Base-by-base conservation (phyloP, 805 yeast species). In the Nadsonia fulvescens region DNA sequence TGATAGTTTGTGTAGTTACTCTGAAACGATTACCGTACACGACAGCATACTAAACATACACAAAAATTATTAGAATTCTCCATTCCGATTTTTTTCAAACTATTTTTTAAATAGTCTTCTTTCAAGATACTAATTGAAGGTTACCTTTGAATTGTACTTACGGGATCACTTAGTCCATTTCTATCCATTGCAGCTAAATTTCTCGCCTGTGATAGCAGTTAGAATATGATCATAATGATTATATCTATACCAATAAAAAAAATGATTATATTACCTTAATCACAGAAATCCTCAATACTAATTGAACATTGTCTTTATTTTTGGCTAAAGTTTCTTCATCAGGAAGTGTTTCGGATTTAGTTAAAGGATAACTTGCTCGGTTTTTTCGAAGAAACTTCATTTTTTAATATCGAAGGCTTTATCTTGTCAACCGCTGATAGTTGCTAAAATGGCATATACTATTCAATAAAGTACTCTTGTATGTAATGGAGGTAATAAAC, bases 1-100 rank as follows among this genome's bases (percentile, higher is more conserved):
- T 72, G 32, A 68, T 55, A 29, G 63, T 63, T 77, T 69, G 48
- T 58, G 74, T 46, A 8, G 49, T 37, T 20, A 31, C 39, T 12
- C 46, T 36, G 25, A 32, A 46, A 13, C 38, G 46, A 22, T 42
- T 42, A 8, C 40, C 35, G 9, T 37, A 17, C 7, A 43, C 26
- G 4, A 36, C 46, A 8, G 37, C 45, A 20, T 37, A 44, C 36
- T 27, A 22, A n/a, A 14, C 22, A 15, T 25, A 23, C 9, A 14
- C 16, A 11, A 20, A 20, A 20, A 23, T 18, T 12, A 16, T 27
- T 22, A n/a, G n/a, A n/a, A n/a, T n/a, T n/a, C n/a, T n/a, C n/a
- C n/a, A n/a, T n/a, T n/a, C n/a, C n/a, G n/a, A n/a, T n/a, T n/a
- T n/a, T n/a, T n/a, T n/a, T n/a, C n/a, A n/a, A n/a, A n/a, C n/a